Conservation (phyloP, 2,329 filamentous ascomycete genomes). For the Orbilia oligospora region DNA sequence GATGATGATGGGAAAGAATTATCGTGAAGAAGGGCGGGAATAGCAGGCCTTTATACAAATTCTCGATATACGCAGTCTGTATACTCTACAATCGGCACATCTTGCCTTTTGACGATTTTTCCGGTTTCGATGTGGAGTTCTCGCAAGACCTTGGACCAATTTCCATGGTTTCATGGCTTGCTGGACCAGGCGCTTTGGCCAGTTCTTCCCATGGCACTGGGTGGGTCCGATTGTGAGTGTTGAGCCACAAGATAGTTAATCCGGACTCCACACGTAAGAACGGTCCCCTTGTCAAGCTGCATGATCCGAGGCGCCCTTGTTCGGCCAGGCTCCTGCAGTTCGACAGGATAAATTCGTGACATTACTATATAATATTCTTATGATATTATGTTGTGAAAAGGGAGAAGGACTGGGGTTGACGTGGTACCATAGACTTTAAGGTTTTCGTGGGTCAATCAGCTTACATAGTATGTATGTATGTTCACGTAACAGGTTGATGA, state of each 20-base stretch:
- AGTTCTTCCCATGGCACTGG: constrained; percentile 26
- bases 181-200: constrained; percentile 47
- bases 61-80: neutral
- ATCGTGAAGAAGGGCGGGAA: neutral
- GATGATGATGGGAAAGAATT: constrained; percentile 23
- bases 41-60: constrained; percentile 27
- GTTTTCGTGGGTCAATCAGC: neutral
- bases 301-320: constrained; percentile 39
- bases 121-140: constrained; percentile 36
- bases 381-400: constrained; percentile 11
- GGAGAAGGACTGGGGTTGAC: constrained; percentile 9
- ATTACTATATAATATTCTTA: constrained; percentile 7
- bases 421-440: neutral
- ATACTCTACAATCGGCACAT: constrained; percentile 12
- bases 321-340: constrained; percentile 25
- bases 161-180: constrained; percentile 49
- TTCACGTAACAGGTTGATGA: neutral
- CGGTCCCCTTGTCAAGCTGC: constrained; percentile 26
- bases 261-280: constrained; percentile 36
- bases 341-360: constrained; percentile 34
- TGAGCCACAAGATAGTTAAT: constrained; percentile 54
- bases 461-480: too few relatives aligned
- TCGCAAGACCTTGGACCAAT: constrained; percentile 22
- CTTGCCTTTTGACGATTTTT: constrained; percentile 32
- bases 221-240: constrained; percentile 40